Evolutionary conservation across 306 rosid species (phyloP), one percentile per base, ranked within the genome.

Genomic region (Coriaria nepalensis): DNA sequence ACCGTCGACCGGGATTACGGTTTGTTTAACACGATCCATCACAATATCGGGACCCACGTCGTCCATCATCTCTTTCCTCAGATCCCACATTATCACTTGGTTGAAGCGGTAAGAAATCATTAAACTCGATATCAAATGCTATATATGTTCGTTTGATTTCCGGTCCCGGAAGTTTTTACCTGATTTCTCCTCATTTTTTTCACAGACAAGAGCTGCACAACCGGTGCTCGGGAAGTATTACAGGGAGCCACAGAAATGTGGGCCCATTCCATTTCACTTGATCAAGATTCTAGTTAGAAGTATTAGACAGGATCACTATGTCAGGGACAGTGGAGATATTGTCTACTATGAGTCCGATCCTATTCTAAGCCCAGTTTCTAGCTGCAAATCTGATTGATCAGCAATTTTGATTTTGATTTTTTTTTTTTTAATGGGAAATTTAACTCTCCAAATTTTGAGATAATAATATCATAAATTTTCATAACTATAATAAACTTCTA

Each of bases 21-120:
- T 33, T 56, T 72, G 68, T 66, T 90, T n/a, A 90, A 90, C 59
- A 77, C 55, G 60, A 71, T 90, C 54, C 98, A 90, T 70, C 98
- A 90, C 60, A 92, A 85, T 50, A 90, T 90, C 50, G 98, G 98
- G 57, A 90, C 98, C n/a, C 98, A 90, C 64, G 96, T 85, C n/a
- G 73, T 90, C 4, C 98, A 90, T 53, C 98, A 90, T 70, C 94
- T 90, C 53, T 90, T 90, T 52, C 98, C 98, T 47, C 98, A 90
- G 53, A 90, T 90, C 64, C 98, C 98, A 9, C 98, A 90, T 63
- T 90, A 90, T 42, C 92, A 90, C 53, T 73, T 90, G 8, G 70
- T 79, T 0, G 94, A 90, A 82, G 98, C 98, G 58, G 98, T 90
- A 76, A 7, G 29, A 20, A 20, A 20, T 20, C 29, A 20, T 20